Evolutionary conservation across 2,329 filamentous ascomycete genomes (phyloP).

Genomic region (Fusarium aywerte): DNA sequence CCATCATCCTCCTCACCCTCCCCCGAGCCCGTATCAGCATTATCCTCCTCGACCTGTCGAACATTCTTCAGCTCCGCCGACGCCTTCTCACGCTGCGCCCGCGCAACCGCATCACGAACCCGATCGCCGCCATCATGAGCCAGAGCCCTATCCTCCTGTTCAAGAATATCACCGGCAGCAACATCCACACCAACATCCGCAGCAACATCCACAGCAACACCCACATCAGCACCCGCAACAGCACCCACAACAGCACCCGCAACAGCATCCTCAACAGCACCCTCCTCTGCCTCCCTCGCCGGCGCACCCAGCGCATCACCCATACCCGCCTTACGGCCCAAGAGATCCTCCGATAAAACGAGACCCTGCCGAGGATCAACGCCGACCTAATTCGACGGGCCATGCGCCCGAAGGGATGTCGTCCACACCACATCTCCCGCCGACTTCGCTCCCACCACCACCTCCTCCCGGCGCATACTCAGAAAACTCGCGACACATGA

Average conservation of each 20-base stretch:
- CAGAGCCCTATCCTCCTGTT: slow-evolving; percentile 56
- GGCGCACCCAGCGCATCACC: slow-evolving; percentile 52
- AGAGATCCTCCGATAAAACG: slow-evolving; percentile 67
- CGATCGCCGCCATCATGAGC: slow-evolving; percentile 68
- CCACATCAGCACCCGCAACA: slow-evolving; percentile 49
- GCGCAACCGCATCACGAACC: slow-evolving; percentile 53
- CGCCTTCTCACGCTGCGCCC: slow-evolving; percentile 47
- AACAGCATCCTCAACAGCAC: slow-evolving; percentile 31
- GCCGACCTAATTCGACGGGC: slow-evolving; percentile 64
- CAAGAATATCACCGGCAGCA: slow-evolving; percentile 39
- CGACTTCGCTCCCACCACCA: slow-evolving; percentile 48
- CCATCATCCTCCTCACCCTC: slow-evolving; percentile 46
- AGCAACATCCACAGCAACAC: slow-evolving; percentile 47
- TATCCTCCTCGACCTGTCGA: slow-evolving; percentile 51
- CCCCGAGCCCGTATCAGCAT: slow-evolving; percentile 55
- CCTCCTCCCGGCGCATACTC: slow-evolving; percentile 51
- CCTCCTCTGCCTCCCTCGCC: slow-evolving; percentile 54
- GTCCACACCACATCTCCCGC: slow-evolving; percentile 48
- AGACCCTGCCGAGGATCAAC: slow-evolving; percentile 63
- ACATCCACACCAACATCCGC: slow-evolving; percentile 37
- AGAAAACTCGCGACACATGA: slow-evolving; percentile 64
- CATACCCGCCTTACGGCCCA: slow-evolving; percentile 57
- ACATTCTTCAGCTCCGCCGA: slow-evolving; percentile 48
- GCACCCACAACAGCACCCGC: slow-evolving; percentile 35
- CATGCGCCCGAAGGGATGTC: slow-evolving; percentile 53